A percentile compares a stretch with the other conserved stretches of the same genome.
Conservation (phyloP, 805 yeast genomes). For the Nakazawaea populi region DNA sequence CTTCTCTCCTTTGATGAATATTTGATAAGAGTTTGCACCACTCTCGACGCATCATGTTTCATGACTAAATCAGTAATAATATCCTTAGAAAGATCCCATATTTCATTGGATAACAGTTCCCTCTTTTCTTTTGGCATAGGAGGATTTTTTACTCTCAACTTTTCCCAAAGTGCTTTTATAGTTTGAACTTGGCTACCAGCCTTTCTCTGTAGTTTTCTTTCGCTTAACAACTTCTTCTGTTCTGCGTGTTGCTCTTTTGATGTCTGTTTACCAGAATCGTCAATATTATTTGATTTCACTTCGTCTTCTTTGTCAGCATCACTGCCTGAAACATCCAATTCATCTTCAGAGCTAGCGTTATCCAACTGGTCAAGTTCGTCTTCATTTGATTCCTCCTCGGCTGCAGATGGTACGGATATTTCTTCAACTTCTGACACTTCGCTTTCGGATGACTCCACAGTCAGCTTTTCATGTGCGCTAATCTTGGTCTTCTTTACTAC, state of each 20-base stretch:
- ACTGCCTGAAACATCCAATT: constrained; percentile 18
- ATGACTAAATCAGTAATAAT: constrained; percentile 77
- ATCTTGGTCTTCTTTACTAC: constrained; percentile 6
- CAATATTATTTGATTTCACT: constrained; percentile 22
- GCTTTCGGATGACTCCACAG: constrained; percentile 4
- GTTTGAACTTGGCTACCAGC: constrained; percentile 82
- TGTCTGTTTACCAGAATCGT: constrained; percentile 33
- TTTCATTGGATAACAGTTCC: constrained; percentile 72
- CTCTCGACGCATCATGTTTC: constrained; percentile 95
- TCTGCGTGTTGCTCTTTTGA: constrained; percentile 74
- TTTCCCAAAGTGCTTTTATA: constrained; percentile 88
- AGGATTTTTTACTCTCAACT: constrained; percentile 77
- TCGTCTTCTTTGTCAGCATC: constrained; percentile 21
- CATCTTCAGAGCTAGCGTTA: constrained; percentile 17
- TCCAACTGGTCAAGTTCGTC: constrained; percentile 21
- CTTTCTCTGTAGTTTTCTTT: constrained; percentile 81
- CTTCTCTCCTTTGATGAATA: constrained; percentile 78
- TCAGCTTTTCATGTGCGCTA: background rate
- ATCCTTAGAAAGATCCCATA: constrained; percentile 78
- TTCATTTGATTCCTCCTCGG: constrained; percentile 16
- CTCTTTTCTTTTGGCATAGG: constrained; percentile 73
- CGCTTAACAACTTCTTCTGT: constrained; percentile 70
- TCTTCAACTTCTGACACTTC: constrained; percentile 4
- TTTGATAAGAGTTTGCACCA: constrained; percentile 89
- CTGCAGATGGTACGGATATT: background rate